phyloP scores from a whole-genome alignment of 106 monocot genomes.

The Posidonia australis region DNA sequence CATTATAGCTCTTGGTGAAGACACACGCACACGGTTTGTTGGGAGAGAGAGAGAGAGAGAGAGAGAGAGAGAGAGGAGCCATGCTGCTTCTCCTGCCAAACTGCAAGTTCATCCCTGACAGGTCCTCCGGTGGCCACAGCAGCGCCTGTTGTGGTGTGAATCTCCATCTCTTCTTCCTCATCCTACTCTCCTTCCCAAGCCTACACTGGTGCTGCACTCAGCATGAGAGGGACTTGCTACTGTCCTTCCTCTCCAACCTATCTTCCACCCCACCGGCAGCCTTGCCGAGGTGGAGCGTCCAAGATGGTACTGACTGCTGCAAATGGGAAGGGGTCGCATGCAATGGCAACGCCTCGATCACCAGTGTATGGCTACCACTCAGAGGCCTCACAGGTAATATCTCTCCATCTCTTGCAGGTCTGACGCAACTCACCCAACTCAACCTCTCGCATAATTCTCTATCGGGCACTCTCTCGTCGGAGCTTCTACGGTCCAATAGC shows the following conservation, averaged over 20 bases:
- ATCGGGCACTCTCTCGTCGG: conserved; percentile 11
- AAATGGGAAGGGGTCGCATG: conserved; percentile 37
- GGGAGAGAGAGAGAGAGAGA: neutral
- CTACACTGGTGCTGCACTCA: conserved; percentile 7
- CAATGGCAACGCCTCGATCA: conserved; percentile 14
- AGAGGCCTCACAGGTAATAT: conserved; percentile 27
- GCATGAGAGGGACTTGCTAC: conserved; percentile 17
- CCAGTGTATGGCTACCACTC: conserved; percentile 19
- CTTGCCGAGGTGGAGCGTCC: neutral
- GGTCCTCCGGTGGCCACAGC: neutral
- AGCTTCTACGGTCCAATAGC: conserved; percentile 12
- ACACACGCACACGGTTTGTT: neutral
- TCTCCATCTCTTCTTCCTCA: conserved; percentile 5
- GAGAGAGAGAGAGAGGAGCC: no score
- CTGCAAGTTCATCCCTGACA: neutral
- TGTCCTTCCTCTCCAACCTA: conserved; percentile 16
- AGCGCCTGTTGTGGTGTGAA: neutral
- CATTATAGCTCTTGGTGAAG: neutral
- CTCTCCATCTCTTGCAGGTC: conserved; percentile 17
- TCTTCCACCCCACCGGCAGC: neutral
- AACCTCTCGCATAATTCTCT: conserved; percentile 34
- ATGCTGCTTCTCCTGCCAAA: neutral
- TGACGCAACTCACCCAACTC: conserved; percentile 15
- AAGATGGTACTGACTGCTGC: conserved; percentile 21
- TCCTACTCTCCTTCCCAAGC: conserved; percentile 7